Conservation (phyloP, 176 grass and related monocot species). For the Avena sativa region DNA sequence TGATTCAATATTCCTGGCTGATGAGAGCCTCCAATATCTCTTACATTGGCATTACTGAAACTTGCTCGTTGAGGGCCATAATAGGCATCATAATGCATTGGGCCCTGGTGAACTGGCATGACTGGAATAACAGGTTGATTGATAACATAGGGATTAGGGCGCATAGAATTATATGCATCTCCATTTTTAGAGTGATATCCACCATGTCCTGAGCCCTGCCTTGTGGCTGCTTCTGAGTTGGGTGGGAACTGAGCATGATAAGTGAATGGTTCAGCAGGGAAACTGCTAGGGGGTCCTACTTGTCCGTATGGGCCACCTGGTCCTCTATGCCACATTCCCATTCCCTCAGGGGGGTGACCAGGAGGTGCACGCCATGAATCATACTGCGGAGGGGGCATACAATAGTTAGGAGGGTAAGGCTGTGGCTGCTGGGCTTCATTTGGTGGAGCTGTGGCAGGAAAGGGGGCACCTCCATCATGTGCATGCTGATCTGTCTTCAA, state of each 20-base stretch:
- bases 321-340: conserved; percentile 82
- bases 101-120: conserved; percentile 71
- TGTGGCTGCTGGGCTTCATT: conserved; percentile 52
- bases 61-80: conserved; percentile 59
- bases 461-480: conserved; percentile 46
- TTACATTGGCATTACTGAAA: conserved; percentile 60
- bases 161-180: conserved; percentile 56
- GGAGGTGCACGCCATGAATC: conserved; percentile 77
- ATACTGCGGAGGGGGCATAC: conserved; percentile 58
- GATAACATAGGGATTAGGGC: conserved; percentile 70
- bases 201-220: conserved; percentile 48
- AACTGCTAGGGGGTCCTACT: conserved; percentile 53
- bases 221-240: conserved; percentile 62
- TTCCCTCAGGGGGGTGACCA: conserved; percentile 67
- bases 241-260: conserved; percentile 73
- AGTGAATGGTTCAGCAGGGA: conserved; percentile 68
- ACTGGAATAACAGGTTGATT: conserved; percentile 74
- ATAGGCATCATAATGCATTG: conserved; percentile 76
- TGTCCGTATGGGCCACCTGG: conserved; percentile 67
- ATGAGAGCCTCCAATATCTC: conserved; percentile 57
- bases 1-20: conserved; percentile 73
- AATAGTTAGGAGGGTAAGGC: conserved; percentile 53
- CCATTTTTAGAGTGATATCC: conserved; percentile 70
- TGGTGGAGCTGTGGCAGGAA: conserved; percentile 43
- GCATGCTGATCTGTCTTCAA: conserved; percentile 61